Evolutionary conservation across 805 yeast species (phyloP), one percentile per base, ranked within the genome.

Genomic region (Starmera amethionina): DNA sequence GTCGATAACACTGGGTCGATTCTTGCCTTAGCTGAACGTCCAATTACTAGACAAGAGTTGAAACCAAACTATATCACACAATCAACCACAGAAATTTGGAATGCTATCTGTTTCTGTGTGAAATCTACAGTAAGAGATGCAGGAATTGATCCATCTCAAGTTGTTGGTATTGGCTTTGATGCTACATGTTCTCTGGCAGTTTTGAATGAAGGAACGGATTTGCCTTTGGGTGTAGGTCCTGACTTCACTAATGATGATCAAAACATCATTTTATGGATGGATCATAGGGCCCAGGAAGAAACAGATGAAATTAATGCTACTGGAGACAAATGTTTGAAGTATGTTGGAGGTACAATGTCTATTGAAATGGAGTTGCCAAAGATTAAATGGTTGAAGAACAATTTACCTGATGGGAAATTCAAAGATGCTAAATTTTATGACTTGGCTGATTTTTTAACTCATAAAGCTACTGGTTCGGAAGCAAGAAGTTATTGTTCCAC

Each of bases 341-440:
- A 86, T 58, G 97, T 93, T 15, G 98, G 98, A 43, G 97, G 97
- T 15, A 81, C 79, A 52, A 90, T 93, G 97, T 88, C 97, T 38
- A 83, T 93, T 54, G 98, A 90, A 62, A 93, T 93, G 97, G 97
- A 93, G 58, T 71, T 93, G 48, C 98, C 98, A 45, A 93, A 93
- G 64, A 88, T 87, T 65, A 84, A 85, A 65, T 93, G 98, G 98
- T 72, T 93, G 55, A 90, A 90, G 59, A 80, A 83, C 59, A 71
- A 93, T 61, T 64, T 88, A 67, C 84, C 94, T 4, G 64, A 65
- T 30, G 75, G 68, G 13, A 62, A 63, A 41, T 83, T 86, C 59
- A 56, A 60, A 7, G 52, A 65, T 28, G 75, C 82, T 51, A 82
- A 86, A 64, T 93, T 93, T 62, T 90, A 87, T 59, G 98, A 93